These are phyloP conservation scores for Aspergillus haitiensis DNA, from an alignment of 495 filamentous ascomycete species.

Conservation along the genomic window DNA sequence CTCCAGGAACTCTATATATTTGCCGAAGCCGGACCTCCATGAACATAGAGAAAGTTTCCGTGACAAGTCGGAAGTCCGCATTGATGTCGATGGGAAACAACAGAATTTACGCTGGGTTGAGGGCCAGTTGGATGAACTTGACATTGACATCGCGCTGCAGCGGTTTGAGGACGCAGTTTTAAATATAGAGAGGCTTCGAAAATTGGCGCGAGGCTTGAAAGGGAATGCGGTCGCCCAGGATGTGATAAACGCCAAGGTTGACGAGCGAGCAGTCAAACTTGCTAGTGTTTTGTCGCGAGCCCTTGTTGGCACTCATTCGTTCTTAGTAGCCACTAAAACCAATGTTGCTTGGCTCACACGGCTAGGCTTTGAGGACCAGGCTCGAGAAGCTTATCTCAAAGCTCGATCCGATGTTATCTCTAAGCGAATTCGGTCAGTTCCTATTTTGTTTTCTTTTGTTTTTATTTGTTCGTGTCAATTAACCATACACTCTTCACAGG, in stretches of 20 bases:
- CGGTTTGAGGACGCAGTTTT: slow-evolving; percentile 81
- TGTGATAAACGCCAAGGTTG: slow-evolving; percentile 83
- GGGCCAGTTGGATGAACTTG: slow-evolving; percentile 89
- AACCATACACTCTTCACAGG: slow-evolving; percentile 47
- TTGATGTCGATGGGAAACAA: slow-evolving; percentile 95
- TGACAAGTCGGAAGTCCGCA: slow-evolving; percentile 69
- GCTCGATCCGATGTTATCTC: slow-evolving; percentile 73
- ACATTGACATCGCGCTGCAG: slow-evolving; percentile 92
- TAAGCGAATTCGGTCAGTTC: slow-evolving; percentile 73
- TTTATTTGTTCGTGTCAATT: background rate
- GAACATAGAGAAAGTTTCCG: slow-evolving; percentile 70
- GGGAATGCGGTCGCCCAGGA: slow-evolving; percentile 83
- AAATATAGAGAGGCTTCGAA: slow-evolving; percentile 78
- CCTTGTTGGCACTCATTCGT: slow-evolving; percentile 70
- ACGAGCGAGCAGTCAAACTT: slow-evolving; percentile 79
- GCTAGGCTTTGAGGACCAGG: slow-evolving; percentile 86
- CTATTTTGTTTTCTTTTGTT: background rate
- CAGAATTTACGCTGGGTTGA: slow-evolving; percentile 96
- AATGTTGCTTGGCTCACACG: slow-evolving; percentile 81
- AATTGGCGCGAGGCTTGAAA: slow-evolving; percentile 74
- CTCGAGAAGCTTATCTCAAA: slow-evolving; percentile 80
- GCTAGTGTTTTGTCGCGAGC: slow-evolving; percentile 72
- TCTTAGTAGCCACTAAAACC: slow-evolving; percentile 65
- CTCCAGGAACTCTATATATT: slow-evolving; percentile 31
- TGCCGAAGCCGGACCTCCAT: slow-evolving; percentile 47